Conservation (phyloP, 2,329 filamentous ascomycete species). For the Cryphonectria naterciae region DNA sequence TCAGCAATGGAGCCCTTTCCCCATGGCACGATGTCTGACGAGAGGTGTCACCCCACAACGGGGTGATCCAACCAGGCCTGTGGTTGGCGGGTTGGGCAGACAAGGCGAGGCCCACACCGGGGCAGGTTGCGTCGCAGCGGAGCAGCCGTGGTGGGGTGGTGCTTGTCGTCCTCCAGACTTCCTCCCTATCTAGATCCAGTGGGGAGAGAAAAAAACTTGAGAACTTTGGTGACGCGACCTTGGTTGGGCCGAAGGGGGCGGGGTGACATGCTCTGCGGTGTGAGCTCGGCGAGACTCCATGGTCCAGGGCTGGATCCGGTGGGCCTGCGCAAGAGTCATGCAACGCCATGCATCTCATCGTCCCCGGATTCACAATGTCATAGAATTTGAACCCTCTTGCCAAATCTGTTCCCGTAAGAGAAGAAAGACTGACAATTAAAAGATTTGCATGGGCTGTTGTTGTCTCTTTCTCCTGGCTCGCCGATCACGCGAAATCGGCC, state of each 20-base stretch:
- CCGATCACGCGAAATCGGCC: neutral
- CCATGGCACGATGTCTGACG: constrained; percentile 16
- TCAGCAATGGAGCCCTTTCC: constrained; percentile 13
- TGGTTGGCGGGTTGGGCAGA: constrained; percentile 13
- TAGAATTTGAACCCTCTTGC: neutral
- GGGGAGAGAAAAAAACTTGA: neutral
- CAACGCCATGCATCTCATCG: neutral
- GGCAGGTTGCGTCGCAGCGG: constrained; percentile 20
- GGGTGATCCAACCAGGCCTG: neutral
- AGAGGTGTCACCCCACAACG: constrained; percentile 17
- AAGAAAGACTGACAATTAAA: neutral
- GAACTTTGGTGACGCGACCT: constrained; percentile 2
- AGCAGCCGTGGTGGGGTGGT: neutral
- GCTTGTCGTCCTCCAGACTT: neutral
- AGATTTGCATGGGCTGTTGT: neutral
- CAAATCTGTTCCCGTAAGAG: neutral
- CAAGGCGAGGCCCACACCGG: constrained; percentile 5
- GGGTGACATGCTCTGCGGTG: neutral
- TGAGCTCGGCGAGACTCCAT: neutral
- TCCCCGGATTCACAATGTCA: constrained; percentile 1
- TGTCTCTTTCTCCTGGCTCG: neutral
- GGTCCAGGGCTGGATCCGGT: neutral
- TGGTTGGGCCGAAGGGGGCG: neutral
- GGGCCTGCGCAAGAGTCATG: constrained; percentile 1
- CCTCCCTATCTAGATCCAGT: constrained; percentile 7